Percentiles rank a stretch among this genome's conserved stretches.
phyloP scores from a whole-genome alignment of 2,329 filamentous ascomycete species.

The Scedosporium aurantiacum region DNA sequence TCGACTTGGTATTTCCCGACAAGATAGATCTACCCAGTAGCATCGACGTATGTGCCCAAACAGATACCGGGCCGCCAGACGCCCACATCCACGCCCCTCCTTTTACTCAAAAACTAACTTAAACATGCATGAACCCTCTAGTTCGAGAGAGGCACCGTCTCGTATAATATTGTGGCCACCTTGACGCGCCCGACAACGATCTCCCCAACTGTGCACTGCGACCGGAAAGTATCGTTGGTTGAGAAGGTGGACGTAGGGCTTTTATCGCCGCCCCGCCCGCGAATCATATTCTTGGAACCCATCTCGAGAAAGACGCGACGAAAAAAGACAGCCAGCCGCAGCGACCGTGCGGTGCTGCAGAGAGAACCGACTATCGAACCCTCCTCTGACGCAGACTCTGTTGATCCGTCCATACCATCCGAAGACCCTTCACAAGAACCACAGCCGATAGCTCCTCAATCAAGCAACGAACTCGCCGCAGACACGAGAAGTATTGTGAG shows the following conservation, averaged over 20 bases:
- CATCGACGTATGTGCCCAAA: conserved; percentile 62
- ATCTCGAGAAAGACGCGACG: conserved; percentile 60
- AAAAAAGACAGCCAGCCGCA: conserved; percentile 30
- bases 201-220: conserved; percentile 65
- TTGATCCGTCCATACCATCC: conserved; percentile 27
- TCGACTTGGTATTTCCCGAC: conserved; percentile 56
- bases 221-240: conserved; percentile 66
- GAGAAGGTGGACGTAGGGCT: conserved; percentile 78
- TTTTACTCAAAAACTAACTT: not conserved
- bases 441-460: not conserved
- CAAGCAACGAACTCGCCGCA: conserved; percentile 24
- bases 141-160: conserved; percentile 92
- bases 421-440: conserved; percentile 22
- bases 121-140: conserved; percentile 24
- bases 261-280: conserved; percentile 62
- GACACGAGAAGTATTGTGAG: conserved; percentile 59
- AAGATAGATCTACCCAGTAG: conserved; percentile 69
- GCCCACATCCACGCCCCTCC: not conserved
- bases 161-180: conserved; percentile 83
- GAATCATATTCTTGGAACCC: conserved; percentile 78
- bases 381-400: conserved; percentile 26
- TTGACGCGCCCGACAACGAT: conserved; percentile 83
- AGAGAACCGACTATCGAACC: conserved; percentile 14
- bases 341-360: conserved; percentile 2
- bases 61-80: too few species aligned